Base-by-base conservation (phyloP, 2,329 filamentous ascomycete species). In the Plenodomus biglobosus region DNA sequence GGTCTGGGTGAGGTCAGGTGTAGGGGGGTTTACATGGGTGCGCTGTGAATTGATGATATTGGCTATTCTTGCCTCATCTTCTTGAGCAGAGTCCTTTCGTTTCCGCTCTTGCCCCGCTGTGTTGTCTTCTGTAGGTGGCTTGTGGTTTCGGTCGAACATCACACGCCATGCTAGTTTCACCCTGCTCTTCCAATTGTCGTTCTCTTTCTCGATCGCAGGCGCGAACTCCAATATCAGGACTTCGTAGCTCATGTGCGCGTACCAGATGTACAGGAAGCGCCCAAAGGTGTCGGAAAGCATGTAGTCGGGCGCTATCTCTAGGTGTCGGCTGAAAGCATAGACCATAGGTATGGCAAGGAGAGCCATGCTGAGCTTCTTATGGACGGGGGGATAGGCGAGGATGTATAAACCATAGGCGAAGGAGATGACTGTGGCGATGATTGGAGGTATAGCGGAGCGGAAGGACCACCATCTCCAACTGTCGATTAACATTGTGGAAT, bases 231-330 rank as follows among this genome's bases (percentile, higher is more conserved):
- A 17, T 1, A 62, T 39, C 3, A 48, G 39, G 13, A 61, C 34
- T 5, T 45, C 48, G 32, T 55, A 51, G 40, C 57, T 59, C 46
- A 56, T 50, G 45, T 60, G 48, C 2, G 39, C 52, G 10, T 49
- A 41, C 56, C 56, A 62, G 44, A 63, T 63, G n/a, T 59, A 54
- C 2, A 55, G 21, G 38, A 56, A 48, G 7, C 60, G 50, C 1
- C 46, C 52, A 20, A 57, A 49, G 3, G 57, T 57, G 19, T 63
- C 60, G 21, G 47, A 47, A 2, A 56, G 0, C 1, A 18, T 35
- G 16, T 30, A 49, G 41, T 44, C 45, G 1, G 54, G 53, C 1
- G 46, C 42, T 0, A 60, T 11, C 3, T 43, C 3, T 0, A 47
- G 32, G 2, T 50, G 50, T 21, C 54, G 18, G 1, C 7, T 32